Conservation (phyloP, 495 filamentous ascomycete species). For the Jackrogersella minutella region DNA sequence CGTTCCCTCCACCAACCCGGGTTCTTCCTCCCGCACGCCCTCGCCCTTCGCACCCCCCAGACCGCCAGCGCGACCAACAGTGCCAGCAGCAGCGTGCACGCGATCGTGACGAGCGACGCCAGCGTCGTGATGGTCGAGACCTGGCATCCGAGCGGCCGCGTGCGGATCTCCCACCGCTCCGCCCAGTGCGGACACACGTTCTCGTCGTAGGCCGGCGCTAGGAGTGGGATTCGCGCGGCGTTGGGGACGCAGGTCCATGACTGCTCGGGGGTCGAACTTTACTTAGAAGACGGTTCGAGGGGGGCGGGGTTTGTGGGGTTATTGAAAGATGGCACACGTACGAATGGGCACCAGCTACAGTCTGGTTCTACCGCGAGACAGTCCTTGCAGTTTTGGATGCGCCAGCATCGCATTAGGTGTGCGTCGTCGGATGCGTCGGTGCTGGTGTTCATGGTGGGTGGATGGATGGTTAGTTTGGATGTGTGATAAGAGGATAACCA, state of each 20-base stretch:
- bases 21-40: slow-evolving; percentile 34
- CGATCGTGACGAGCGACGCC: slow-evolving; percentile 50
- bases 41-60: slow-evolving; percentile 27
- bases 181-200: slow-evolving; percentile 57
- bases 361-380: slow-evolving; percentile 49
- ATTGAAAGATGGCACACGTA: slow-evolving; percentile 42
- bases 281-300: slow-evolving; percentile 1
- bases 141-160: slow-evolving; percentile 56
- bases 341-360: slow-evolving; percentile 63
- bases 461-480: too few relatives aligned
- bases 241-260: slow-evolving; percentile 61
- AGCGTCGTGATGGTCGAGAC: slow-evolving; percentile 62
- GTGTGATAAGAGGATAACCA: too few relatives aligned
- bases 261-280: slow-evolving; percentile 35
- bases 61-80: slow-evolving; percentile 41
- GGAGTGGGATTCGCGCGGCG: slow-evolving; percentile 46
- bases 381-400: slow-evolving; percentile 51
- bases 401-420: slow-evolving; percentile 56
- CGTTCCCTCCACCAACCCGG: slow-evolving; percentile 49
- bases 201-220: slow-evolving; percentile 55
- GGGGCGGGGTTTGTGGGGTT: too few relatives aligned
- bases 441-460: slow-evolving; percentile 20
- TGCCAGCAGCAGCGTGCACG: slow-evolving; percentile 48
- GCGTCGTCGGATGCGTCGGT: slow-evolving; percentile 36
- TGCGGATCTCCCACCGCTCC: slow-evolving; percentile 62